A percentile compares a stretch with the other conserved stretches of the same genome.
phyloP scores from a whole-genome alignment of 1,284 basidiomycete species.

The Papiliotrema flavescens region DNA sequence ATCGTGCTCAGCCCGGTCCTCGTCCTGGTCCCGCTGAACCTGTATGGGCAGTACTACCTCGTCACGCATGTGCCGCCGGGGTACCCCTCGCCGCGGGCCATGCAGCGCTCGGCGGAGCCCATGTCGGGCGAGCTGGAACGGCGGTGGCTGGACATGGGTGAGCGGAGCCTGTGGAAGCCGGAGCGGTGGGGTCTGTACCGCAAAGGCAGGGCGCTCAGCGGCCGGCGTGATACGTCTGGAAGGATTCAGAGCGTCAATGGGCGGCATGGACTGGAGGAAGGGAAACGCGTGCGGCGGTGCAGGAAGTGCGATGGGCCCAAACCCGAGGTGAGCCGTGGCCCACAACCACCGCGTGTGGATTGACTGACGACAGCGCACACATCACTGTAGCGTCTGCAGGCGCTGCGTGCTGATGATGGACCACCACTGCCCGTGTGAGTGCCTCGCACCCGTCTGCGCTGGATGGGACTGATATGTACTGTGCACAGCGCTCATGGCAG shows the following conservation, averaged over 20 bases:
- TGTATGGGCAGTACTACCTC: conserved; percentile 78
- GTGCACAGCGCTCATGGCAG: conserved; percentile 48
- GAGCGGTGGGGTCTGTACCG: conserved; percentile 29
- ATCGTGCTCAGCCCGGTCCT: conserved; percentile 60
- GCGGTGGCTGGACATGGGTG: conserved; percentile 25
- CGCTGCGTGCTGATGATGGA: conserved; percentile 90
- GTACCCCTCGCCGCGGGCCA: conserved; percentile 51
- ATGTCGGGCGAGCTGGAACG: conserved; percentile 15
- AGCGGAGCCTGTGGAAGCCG: conserved; percentile 21
- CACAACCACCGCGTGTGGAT: not conserved
- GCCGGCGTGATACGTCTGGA: not conserved
- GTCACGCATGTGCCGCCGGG: conserved; percentile 75
- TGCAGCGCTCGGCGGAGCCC: conserved; percentile 12
- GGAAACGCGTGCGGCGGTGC: conserved; percentile 57
- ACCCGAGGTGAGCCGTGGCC: conserved; percentile 65
- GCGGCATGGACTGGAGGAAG: conserved; percentile 4
- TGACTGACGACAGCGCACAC: conserved; percentile 63
- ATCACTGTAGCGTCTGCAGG: conserved; percentile 93
- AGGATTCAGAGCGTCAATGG: not conserved
- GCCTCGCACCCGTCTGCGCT: conserved; percentile 33
- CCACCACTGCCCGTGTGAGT: conserved; percentile 81
- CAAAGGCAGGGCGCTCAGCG: conserved; percentile 10
- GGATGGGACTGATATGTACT: not conserved
- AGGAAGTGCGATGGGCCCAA: conserved; percentile 65
- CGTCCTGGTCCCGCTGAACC: conserved; percentile 69